Evolutionary conservation across 225 moss, liverwort and hornwort species (phyloP).

Genomic region (Marchantia paleacea): DNA sequence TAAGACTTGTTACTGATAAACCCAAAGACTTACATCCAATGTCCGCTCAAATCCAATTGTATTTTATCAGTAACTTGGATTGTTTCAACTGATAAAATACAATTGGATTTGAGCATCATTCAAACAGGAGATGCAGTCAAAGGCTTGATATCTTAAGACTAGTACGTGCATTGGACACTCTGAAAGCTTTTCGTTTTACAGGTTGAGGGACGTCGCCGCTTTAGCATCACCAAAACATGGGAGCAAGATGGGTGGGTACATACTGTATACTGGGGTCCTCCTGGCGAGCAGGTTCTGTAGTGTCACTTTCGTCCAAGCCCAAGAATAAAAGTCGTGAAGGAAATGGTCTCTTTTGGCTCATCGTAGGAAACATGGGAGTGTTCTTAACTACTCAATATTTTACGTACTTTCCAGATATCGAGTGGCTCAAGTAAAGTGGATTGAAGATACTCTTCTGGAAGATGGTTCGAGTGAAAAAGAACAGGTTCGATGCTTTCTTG

Average conservation of each 20-base stretch:
- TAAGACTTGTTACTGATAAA: too few relatives aligned
- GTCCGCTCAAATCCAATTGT: background rate
- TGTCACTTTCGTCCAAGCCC: background rate
- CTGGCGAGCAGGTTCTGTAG: background rate
- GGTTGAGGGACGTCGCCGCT: conserved; percentile 84
- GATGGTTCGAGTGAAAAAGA: conserved; percentile 61
- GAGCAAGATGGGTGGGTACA: conserved; percentile 81
- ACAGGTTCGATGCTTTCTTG: conserved; percentile 39
- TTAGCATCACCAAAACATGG: conserved; percentile 66
- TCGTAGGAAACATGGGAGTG: too few relatives aligned
- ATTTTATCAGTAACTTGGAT: background rate
- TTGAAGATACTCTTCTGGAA: conserved; percentile 57
- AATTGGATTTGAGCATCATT: background rate
- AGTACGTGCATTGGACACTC: background rate
- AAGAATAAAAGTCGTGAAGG: background rate
- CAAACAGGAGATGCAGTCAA: background rate
- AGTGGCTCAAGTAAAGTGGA: conserved; percentile 82
- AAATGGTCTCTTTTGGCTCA: too few relatives aligned
- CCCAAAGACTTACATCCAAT: too few relatives aligned
- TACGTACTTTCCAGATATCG: conserved; percentile 56
- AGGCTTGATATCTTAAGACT: background rate
- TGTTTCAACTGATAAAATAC: background rate
- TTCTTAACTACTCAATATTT: background rate
- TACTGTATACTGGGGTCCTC: background rate
- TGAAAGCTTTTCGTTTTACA: conserved; percentile 18